Conservation (phyloP, 805 yeast species). For the Helenozyma baotianmanensis region DNA sequence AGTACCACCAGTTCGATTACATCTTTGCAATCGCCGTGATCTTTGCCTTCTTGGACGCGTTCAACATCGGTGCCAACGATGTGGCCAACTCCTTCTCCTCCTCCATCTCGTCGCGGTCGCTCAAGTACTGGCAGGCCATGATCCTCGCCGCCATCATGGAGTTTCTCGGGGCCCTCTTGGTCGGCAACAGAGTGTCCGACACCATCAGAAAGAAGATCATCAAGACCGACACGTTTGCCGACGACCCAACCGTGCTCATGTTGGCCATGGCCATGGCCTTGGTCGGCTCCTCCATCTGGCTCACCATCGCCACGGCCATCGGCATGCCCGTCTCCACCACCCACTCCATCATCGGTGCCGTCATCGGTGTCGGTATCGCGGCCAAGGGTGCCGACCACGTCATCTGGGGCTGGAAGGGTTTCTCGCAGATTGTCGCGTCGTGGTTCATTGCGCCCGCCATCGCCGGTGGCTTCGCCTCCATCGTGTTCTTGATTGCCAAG, state of each 20-base stretch:
- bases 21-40: conserved; percentile 65
- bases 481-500: conserved; percentile 57
- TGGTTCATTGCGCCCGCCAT: conserved; percentile 76
- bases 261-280: conserved; percentile 71
- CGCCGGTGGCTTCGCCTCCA: conserved; percentile 60
- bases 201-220: conserved; percentile 66
- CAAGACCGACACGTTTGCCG: conserved; percentile 43
- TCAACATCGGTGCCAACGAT: conserved; percentile 79
- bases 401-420: conserved; percentile 74
- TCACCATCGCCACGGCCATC: conserved; percentile 57
- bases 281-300: conserved; percentile 70
- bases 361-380: conserved; percentile 72
- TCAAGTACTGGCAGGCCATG: conserved; percentile 75
- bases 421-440: conserved; percentile 68
- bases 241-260: conserved; percentile 68
- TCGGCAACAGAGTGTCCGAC: conserved; percentile 70
- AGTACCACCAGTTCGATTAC: conserved; percentile 58
- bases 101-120: conserved; percentile 64
- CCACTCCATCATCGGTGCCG: conserved; percentile 73
- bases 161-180: conserved; percentile 69
- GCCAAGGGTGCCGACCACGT: conserved; percentile 59
- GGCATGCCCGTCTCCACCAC: conserved; percentile 83
- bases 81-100: conserved; percentile 80
- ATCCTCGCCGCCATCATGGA: conserved; percentile 65
- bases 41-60: conserved; percentile 74